These are phyloP conservation scores for Alternaria gansuensis DNA, from an alignment of 2,329 filamentous ascomycete species.

Conservation along the genomic window DNA sequence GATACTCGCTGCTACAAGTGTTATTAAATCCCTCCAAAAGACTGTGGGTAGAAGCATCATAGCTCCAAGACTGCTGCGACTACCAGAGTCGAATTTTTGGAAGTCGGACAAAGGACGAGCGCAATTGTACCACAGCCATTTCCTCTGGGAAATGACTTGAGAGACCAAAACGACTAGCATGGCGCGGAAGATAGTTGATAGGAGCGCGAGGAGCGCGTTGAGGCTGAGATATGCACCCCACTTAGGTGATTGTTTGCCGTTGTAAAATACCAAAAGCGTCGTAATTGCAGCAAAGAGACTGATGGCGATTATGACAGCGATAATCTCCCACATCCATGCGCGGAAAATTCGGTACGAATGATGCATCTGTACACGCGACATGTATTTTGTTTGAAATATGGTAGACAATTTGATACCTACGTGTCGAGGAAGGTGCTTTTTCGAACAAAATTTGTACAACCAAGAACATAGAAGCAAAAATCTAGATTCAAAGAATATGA, in stretches of 20 bases:
- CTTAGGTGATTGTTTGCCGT: background rate
- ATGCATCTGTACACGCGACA: too few relatives aligned
- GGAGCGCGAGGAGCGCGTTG: background rate
- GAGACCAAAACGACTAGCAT: background rate
- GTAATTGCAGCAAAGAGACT: background rate
- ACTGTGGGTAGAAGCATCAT: background rate
- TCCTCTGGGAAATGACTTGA: background rate
- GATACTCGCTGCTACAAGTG: background rate
- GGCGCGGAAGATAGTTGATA: background rate
- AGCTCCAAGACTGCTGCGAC: background rate
- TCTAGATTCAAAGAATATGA: too few relatives aligned
- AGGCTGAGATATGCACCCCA: background rate
- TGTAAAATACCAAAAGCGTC: background rate
- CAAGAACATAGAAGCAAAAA: too few relatives aligned
- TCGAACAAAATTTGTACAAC: too few relatives aligned
- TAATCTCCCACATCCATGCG: background rate
- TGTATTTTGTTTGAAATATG: too few relatives aligned
- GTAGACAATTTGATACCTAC: too few relatives aligned
- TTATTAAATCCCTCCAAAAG: background rate
- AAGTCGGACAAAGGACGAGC: background rate
- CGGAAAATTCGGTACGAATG: background rate
- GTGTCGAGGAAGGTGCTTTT: too few relatives aligned
- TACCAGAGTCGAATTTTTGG: background rate
- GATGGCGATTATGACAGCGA: background rate
- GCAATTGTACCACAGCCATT: background rate